A percentile compares a stretch with the other conserved stretches of the same genome.
Evolutionary conservation across 371 early-diverging fungal species (phyloP).

Genomic region (Actinomucor elegans): DNA sequence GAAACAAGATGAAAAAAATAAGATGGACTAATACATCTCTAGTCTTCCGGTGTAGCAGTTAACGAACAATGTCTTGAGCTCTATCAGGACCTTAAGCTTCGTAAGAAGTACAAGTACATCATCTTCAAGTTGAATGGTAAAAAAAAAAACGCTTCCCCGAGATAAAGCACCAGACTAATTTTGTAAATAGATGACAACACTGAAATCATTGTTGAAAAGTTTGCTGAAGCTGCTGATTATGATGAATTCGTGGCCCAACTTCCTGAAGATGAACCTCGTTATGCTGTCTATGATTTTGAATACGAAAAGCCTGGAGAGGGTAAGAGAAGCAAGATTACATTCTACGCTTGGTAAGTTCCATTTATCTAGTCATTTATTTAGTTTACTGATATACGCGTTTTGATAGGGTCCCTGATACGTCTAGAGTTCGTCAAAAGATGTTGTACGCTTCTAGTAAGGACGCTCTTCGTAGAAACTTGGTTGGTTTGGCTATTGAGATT

Average conservation of each 20-base stretch:
- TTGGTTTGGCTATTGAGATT: constrained; percentile 77
- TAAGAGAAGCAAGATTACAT: constrained; percentile 68
- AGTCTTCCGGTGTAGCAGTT: constrained; percentile 75
- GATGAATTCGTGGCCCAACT: constrained; percentile 66
- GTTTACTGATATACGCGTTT: constrained; percentile 7
- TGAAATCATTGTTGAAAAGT: constrained; percentile 72
- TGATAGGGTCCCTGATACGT: constrained; percentile 83
- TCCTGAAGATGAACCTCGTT: constrained; percentile 75
- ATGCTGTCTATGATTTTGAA: constrained; percentile 84
- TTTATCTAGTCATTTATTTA: background rate
- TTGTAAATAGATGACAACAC: constrained; percentile 45
- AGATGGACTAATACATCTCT: constrained; percentile 2
- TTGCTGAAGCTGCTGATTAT: constrained; percentile 53
- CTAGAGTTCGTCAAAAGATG: constrained; percentile 87
- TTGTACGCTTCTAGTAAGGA: constrained; percentile 90
- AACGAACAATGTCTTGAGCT: constrained; percentile 58
- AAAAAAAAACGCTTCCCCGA: too few relatives aligned
- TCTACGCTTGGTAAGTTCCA: constrained; percentile 43
- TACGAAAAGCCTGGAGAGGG: constrained; percentile 70
- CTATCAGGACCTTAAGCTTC: constrained; percentile 74
- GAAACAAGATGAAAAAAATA: too few relatives aligned
- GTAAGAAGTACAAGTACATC: constrained; percentile 73
- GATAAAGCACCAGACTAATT: too few relatives aligned
- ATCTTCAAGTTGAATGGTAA: constrained; percentile 76
- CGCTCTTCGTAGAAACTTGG: constrained; percentile 73